Conservation (phyloP, 306 rosid species). For the Benincasa hispida region DNA sequence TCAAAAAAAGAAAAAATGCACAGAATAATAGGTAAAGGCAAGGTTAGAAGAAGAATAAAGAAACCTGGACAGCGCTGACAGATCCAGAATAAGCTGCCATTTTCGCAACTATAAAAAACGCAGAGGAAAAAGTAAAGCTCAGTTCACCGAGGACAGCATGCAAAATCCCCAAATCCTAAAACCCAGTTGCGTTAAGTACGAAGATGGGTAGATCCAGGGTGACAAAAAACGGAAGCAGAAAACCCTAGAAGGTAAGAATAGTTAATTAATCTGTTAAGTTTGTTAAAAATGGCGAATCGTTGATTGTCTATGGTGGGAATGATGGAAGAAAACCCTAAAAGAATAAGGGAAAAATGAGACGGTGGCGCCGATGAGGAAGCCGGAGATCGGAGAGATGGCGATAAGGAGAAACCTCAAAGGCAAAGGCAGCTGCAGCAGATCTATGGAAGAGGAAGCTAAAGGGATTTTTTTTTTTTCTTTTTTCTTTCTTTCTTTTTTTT, state of each 20-base stretch:
- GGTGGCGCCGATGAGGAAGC: background rate
- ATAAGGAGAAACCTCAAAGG: background rate
- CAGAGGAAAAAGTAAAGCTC: background rate
- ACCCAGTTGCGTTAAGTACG: background rate
- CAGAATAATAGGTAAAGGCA: background rate
- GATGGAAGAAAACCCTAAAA: background rate
- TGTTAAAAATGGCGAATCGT: background rate
- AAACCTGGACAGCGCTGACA: slow-evolving; percentile 67
- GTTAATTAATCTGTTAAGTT: background rate
- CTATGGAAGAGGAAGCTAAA: background rate
- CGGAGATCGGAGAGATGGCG: slow-evolving; percentile 5
- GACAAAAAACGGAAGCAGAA: background rate
- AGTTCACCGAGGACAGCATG: slow-evolving; percentile 17
- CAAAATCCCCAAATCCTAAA: slow-evolving; percentile 15
- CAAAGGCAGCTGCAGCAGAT: slow-evolving; percentile 2
- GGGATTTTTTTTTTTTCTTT: background rate
- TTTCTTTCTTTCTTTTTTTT: no score
- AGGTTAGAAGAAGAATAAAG: background rate
- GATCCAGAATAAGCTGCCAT: slow-evolving; percentile 34
- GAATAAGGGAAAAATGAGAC: background rate
- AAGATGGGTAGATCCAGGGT: slow-evolving; percentile 24
- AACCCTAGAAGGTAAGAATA: slow-evolving; percentile 1
- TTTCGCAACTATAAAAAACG: background rate
- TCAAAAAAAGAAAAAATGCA: background rate
- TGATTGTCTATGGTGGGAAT: background rate